Conservation (phyloP, 805 yeast species). For the Cyberlindnera galapagoensis region DNA sequence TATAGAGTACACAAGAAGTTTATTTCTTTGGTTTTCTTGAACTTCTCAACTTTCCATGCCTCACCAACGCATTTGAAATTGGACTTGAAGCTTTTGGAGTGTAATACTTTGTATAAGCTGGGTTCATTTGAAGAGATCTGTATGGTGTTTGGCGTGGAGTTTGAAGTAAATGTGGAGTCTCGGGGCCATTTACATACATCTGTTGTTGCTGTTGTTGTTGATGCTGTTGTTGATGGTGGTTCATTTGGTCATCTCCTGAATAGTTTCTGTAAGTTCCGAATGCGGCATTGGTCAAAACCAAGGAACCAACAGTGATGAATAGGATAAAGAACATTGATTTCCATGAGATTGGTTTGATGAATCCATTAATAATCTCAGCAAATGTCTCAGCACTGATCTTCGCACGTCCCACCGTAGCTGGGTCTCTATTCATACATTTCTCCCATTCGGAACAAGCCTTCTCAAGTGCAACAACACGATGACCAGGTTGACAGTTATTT, state of each 20-base stretch:
- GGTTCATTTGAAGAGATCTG: slow-evolving; percentile 16
- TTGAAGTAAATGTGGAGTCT: slow-evolving; percentile 14
- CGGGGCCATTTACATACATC: slow-evolving; percentile 5
- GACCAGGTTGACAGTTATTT: slow-evolving; percentile 63
- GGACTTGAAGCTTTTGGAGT: slow-evolving; percentile 20
- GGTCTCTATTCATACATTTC: slow-evolving; percentile 77
- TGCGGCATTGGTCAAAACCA: slow-evolving; percentile 44
- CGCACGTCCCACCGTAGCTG: slow-evolving; percentile 59
- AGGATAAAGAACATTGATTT: slow-evolving; percentile 51
- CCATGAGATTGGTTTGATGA: slow-evolving; percentile 64
- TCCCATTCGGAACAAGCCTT: slow-evolving; percentile 67
- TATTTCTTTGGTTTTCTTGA: slow-evolving; percentile 14
- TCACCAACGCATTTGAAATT: slow-evolving; percentile 15
- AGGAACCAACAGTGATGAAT: slow-evolving; percentile 42
- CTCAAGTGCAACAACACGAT: slow-evolving; percentile 71
- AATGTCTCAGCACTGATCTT: slow-evolving; percentile 73
- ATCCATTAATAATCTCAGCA: slow-evolving; percentile 77
- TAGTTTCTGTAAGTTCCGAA: slow-evolving; percentile 37
- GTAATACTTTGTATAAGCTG: slow-evolving; percentile 17
- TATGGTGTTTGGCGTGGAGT: slow-evolving; percentile 19
- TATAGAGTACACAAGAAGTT: too few relatives aligned
- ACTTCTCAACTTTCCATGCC: slow-evolving; percentile 14
- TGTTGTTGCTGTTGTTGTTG: slow-evolving; percentile 6
- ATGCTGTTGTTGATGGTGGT: slow-evolving; percentile 3
- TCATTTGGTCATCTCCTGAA: slow-evolving; percentile 6